Percentiles rank a stretch among this genome's conserved stretches.
Conservation (phyloP, 2,329 filamentous ascomycete genomes). For the Cadophora sp. region DNA sequence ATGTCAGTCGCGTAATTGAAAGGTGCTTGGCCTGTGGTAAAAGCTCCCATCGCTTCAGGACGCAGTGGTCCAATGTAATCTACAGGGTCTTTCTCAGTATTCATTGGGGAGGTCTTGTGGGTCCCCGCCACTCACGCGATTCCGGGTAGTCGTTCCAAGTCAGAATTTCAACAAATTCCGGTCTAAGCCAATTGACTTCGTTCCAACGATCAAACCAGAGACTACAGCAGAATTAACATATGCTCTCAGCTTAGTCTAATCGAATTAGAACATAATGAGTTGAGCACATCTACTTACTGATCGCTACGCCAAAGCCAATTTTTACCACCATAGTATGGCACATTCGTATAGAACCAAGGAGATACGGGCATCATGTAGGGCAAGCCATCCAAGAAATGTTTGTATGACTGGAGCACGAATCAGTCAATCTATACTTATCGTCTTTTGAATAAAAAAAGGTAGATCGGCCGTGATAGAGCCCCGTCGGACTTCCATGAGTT, state of each 20-base stretch:
- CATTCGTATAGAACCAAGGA: constrained; percentile 10
- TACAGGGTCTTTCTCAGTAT: too few relatives aligned
- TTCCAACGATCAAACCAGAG: background rate
- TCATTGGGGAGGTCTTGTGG: too few relatives aligned
- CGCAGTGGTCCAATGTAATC: background rate
- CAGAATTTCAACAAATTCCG: background rate
- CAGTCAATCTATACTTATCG: too few relatives aligned
- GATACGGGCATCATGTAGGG: constrained; percentile 11
- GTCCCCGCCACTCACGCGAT: too few relatives aligned
- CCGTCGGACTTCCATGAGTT: too few relatives aligned
- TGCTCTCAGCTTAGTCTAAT: too few relatives aligned
- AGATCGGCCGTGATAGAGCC: too few relatives aligned
- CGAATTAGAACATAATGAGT: too few relatives aligned
- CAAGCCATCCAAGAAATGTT: background rate
- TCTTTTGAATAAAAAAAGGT: too few relatives aligned
- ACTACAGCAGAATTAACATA: too few relatives aligned
- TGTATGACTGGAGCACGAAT: background rate
- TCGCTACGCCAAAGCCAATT: constrained; percentile 4
- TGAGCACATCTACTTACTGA: too few relatives aligned
- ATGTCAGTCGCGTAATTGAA: background rate
- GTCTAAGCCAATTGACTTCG: background rate
- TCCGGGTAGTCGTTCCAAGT: background rate
- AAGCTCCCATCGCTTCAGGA: background rate
- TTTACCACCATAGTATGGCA: constrained; percentile 10
- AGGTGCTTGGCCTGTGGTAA: background rate